Conservation (phyloP, 129 eudicot species). For the Arctium lappa region DNA sequence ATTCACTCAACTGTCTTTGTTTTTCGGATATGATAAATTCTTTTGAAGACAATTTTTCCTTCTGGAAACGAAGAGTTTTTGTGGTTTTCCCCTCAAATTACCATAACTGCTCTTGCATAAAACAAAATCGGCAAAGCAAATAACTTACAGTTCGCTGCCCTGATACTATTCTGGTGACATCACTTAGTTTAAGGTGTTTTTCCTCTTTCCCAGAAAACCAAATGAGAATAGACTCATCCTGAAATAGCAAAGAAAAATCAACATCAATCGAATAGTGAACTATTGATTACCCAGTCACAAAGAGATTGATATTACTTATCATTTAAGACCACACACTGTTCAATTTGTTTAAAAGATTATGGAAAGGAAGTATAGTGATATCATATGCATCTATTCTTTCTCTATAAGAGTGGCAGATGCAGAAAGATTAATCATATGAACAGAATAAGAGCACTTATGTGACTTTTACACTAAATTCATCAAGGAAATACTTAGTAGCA, state of each 20-base stretch:
- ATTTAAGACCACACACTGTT: background rate
- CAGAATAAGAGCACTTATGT: background rate
- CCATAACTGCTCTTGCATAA: background rate
- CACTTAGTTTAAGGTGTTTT: constrained; percentile 67
- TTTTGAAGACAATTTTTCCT: constrained; percentile 4
- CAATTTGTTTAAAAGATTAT: background rate
- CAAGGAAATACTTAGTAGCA: background rate
- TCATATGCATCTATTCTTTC: background rate
- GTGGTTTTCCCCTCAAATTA: constrained; percentile 2
- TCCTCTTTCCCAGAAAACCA: constrained; percentile 95
- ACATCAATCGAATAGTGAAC: background rate
- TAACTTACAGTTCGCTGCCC: constrained; percentile 94
- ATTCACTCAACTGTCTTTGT: background rate
- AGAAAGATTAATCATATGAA: background rate
- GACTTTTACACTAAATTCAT: background rate
- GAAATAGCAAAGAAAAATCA: constrained; percentile 29
- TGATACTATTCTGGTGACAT: constrained; percentile 83
- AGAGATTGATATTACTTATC: background rate
- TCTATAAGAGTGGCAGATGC: background rate
- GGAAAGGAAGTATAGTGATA: background rate
- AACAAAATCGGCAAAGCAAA: constrained; percentile 6
- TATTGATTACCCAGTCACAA: constrained; percentile 4
- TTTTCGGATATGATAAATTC: background rate
- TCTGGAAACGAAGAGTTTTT: background rate
- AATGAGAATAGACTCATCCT: constrained; percentile 87